Percentiles rank a stretch among this genome's conserved stretches.
Evolutionary conservation across 2,329 filamentous ascomycete genomes (phyloP).

Genomic region (Thielaviopsis musarum): DNA sequence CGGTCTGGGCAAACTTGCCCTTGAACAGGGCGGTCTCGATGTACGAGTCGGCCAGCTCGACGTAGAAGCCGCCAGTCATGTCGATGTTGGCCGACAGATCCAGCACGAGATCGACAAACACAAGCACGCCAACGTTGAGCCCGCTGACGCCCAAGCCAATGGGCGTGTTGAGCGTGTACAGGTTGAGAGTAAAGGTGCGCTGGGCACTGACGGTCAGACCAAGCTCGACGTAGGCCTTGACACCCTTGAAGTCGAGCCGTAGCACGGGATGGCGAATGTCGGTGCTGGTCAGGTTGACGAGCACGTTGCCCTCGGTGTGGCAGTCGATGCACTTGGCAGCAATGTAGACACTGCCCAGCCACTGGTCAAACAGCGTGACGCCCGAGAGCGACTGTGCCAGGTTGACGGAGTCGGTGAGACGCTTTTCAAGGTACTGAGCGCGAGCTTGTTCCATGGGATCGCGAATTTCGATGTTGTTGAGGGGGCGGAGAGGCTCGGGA

Average conservation of each 20-base stretch:
- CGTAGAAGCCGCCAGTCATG: slow-evolving; percentile 34
- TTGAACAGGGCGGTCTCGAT: slow-evolving; percentile 26
- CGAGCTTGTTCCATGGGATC: slow-evolving; percentile 11
- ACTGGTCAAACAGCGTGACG: neutral
- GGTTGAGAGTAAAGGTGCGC: slow-evolving; percentile 32
- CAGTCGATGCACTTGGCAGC: slow-evolving; percentile 28
- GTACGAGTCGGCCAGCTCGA: slow-evolving; percentile 29
- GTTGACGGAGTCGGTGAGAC: slow-evolving; percentile 12
- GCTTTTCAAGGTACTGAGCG: slow-evolving; percentile 13
- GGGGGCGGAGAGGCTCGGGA: slow-evolving; percentile 4
- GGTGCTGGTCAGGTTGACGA: slow-evolving; percentile 25
- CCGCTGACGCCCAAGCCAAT: slow-evolving; percentile 27
- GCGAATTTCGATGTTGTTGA: slow-evolving; percentile 10
- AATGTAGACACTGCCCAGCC: slow-evolving; percentile 14
- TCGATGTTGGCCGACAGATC: slow-evolving; percentile 31
- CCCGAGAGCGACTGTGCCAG: neutral
- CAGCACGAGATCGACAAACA: slow-evolving; percentile 36
- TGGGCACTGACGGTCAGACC: slow-evolving; percentile 27
- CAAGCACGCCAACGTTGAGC: slow-evolving; percentile 28
- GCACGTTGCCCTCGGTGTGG: slow-evolving; percentile 32
- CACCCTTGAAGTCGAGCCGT: slow-evolving; percentile 28
- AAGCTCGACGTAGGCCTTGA: slow-evolving; percentile 36
- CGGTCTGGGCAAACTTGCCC: slow-evolving; percentile 27
- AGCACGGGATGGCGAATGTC: slow-evolving; percentile 24
- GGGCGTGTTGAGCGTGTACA: slow-evolving; percentile 28